Base-by-base conservation (phyloP, 2,329 filamentous ascomycete species). In the Sarocladium brachiariae region DNA sequence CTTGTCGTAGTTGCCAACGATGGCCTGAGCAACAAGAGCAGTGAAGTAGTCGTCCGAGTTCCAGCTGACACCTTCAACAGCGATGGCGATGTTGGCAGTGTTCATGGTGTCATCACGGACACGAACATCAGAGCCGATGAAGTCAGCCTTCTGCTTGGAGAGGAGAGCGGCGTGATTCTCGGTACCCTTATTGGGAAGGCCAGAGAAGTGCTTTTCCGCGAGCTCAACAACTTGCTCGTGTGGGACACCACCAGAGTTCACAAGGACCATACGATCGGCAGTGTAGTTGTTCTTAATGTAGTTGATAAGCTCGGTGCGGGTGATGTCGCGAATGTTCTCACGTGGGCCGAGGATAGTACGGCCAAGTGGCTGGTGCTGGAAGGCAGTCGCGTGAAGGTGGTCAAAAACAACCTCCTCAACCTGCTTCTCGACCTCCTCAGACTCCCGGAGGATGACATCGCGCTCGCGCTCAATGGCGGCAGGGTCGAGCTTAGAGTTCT, bases 211-310 rank as follows among this genome's bases (percentile, higher is more conserved):
- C 81, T 96, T 89, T 78, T 99, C 92, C 60, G 93, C 93, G 59
- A 99, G 84, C 67, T 92, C 86, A 63, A 99, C 93, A 55, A 99
- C 85, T 76, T 96, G 80, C 68, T 91, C 81, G 74, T 99, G 93
- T 59, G 92, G 89, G 58, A 99, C 79, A 63, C 93, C 93, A 71
- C 93, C 93, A 59, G 93, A 86, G 68, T 91, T 91, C 61, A 96
- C 93, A 45, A 99, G 86, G 58, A 99, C 92, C 92, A 99, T 99
- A 71, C 95, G 91, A 76, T 99, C 93, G 59, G 93, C 92, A 53
- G 91, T 96, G 81, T 99, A 99, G 83, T 99, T 99, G 76, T 83
- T 93, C 81, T 95, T 96, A 81, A 99, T 97, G 78, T 99, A 99
- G 77, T 87, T 87, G 70, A 79, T 76, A 61, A 99, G 81, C 73